Evolutionary conservation across 1,284 basidiomycete species (phyloP).

Genomic region (Sphaerobolus stellatus): DNA sequence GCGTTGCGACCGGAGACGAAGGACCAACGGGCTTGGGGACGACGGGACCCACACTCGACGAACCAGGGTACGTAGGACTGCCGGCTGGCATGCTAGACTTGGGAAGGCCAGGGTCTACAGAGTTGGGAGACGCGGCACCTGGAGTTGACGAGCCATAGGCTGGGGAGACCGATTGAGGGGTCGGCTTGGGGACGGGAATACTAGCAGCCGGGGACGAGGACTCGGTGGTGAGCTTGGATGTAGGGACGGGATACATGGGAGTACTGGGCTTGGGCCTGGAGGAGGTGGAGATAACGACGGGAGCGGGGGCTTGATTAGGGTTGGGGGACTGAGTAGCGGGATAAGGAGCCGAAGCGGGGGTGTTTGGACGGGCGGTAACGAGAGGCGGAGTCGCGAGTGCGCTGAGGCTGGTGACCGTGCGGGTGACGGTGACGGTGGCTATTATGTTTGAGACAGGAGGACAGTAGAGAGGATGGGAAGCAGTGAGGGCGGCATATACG

Average conservation of each 20-base stretch:
- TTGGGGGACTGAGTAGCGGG: neutral
- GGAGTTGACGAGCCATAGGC: neutral
- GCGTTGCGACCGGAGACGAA: too few relatives aligned
- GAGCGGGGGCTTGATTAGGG: neutral
- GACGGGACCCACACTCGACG: too few relatives aligned
- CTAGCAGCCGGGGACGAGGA: neutral
- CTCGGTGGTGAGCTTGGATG: neutral
- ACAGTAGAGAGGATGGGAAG: neutral
- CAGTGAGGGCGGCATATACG: neutral
- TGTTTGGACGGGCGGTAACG: neutral
- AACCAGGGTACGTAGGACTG: too few relatives aligned
- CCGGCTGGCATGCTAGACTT: too few relatives aligned
- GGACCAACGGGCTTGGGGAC: too few relatives aligned
- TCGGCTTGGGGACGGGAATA: neutral
- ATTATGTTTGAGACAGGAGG: neutral
- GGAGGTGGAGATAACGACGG: neutral
- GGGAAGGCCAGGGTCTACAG: too few relatives aligned
- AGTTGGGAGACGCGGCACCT: neutral
- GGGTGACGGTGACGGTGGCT: neutral
- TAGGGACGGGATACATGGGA: too few relatives aligned
- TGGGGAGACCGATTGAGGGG: neutral
- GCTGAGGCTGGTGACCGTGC: neutral
- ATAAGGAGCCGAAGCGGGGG: conserved; percentile 3
- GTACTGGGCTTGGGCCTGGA: neutral
- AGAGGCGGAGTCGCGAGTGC: neutral